These are phyloP conservation scores for Erysimum pusillum DNA, from an alignment of 441 rosid genomes.

Conservation along the genomic window DNA sequence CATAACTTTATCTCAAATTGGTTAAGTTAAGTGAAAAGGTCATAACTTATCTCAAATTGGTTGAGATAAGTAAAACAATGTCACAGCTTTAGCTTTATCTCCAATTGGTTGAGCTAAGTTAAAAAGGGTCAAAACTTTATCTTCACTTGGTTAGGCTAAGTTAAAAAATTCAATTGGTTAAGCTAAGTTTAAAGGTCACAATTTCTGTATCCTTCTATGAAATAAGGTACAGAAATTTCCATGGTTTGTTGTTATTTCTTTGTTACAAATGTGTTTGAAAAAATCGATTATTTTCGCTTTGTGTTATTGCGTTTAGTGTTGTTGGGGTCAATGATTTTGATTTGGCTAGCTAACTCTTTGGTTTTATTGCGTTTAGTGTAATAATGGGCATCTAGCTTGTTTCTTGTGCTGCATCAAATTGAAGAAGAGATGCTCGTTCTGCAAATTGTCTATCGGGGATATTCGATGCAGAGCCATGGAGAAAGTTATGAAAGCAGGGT, in stretches of 20 bases:
- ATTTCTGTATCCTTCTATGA: neutral
- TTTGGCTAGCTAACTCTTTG: neutral
- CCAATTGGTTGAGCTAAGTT: neutral
- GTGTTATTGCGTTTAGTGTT: neutral
- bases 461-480: constrained; percentile 70
- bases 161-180: too few species aligned
- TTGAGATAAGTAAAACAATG: too few species aligned
- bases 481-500: constrained; percentile 61
- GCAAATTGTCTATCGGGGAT: constrained; percentile 62
- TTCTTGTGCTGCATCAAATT: constrained; percentile 58
- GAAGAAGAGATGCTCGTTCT: constrained; percentile 55
- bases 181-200: neutral
- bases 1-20: neutral
- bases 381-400: constrained; percentile 75
- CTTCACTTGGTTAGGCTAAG: neutral
- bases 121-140: neutral
- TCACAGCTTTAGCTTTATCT: too few species aligned
- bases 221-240: neutral
- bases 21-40: neutral
- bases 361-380: constrained; percentile 54
- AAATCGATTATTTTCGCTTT: neutral
- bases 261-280: neutral
- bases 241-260: neutral
- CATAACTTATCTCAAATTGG: too few species aligned
- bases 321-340: neutral